phyloP scores from a whole-genome alignment of 1,139 yeast species.

The Taphrina populina region DNA sequence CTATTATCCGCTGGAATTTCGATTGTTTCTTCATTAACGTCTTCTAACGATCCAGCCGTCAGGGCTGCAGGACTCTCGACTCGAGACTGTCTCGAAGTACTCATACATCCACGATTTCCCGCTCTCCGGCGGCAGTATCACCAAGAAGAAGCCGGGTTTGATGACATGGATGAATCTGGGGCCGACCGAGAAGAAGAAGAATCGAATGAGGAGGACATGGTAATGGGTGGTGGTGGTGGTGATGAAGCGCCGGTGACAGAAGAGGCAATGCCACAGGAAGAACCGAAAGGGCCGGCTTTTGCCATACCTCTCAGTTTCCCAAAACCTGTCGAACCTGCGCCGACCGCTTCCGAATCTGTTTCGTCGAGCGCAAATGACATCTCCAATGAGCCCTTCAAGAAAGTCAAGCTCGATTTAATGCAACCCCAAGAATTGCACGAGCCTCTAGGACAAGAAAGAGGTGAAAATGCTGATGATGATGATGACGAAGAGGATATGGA shows the following conservation, averaged over 20 bases:
- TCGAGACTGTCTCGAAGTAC: slow-evolving; percentile 2
- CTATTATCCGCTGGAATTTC: slow-evolving; percentile 9
- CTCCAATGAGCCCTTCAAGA: too few relatives aligned
- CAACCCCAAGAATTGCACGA: neutral
- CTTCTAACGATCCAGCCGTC: neutral
- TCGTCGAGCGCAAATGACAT: neutral
- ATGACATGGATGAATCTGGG: neutral
- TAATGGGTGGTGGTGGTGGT: neutral
- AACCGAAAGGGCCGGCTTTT: too few relatives aligned
- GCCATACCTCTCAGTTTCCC: too few relatives aligned
- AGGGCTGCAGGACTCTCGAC: neutral
- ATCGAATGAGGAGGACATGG: neutral
- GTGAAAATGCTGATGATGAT: slow-evolving; percentile 1
- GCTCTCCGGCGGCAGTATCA: slow-evolving; percentile 7
- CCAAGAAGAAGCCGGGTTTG: neutral
- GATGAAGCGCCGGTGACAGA: neutral
- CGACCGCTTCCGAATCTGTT: neutral
- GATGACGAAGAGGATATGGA: slow-evolving; percentile 22
- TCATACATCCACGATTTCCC: slow-evolving; percentile 27
- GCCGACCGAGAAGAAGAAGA: neutral
- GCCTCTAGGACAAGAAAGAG: too few relatives aligned
- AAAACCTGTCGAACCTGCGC: neutral
- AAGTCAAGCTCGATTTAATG: neutral
- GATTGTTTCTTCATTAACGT: neutral
- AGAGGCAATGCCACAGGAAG: neutral